Evolutionary conservation across 208 protist species (phyloP).

Genomic region (Trypanosoma mega): DNA sequence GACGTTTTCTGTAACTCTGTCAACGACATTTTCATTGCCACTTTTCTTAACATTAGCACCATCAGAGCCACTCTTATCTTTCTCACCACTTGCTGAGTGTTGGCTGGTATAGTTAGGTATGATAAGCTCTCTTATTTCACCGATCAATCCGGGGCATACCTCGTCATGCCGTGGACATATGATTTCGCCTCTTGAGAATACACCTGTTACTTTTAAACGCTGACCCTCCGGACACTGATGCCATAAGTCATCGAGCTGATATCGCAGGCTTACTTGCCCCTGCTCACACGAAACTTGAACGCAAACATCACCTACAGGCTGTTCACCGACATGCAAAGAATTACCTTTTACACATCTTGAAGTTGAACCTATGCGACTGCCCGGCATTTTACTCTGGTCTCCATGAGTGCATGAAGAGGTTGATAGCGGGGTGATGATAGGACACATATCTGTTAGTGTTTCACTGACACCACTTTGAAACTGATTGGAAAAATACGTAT

Average conservation of each 20-base stretch:
- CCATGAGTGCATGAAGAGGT: slow-evolving; percentile 17
- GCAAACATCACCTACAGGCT: slow-evolving; percentile 11
- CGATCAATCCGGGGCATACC: slow-evolving; percentile 5
- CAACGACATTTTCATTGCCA: no score
- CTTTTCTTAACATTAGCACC: no score
- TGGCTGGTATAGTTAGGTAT: no score
- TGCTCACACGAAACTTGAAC: background rate
- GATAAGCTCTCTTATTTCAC: background rate
- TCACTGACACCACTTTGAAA: slow-evolving; percentile 12
- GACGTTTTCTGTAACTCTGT: no score
- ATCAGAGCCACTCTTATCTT: background rate
- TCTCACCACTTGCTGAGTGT: background rate
- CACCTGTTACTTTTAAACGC: background rate
- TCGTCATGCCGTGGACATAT: slow-evolving; percentile 11
- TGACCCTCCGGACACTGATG: slow-evolving; percentile 7
- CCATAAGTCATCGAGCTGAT: slow-evolving; percentile 1
- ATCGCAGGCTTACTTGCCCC: background rate
- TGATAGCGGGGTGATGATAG: slow-evolving; percentile 16
- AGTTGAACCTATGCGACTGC: background rate
- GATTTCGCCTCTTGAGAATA: slow-evolving; percentile 7
- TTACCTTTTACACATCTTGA: slow-evolving; percentile 10
- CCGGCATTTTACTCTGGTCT: background rate
- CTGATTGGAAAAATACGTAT: slow-evolving; percentile 35
- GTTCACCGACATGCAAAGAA: background rate
- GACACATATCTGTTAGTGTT: slow-evolving; percentile 43